Evolutionary conservation across 257 asterid genomes (phyloP).

Genomic region (Lantana camara): DNA sequence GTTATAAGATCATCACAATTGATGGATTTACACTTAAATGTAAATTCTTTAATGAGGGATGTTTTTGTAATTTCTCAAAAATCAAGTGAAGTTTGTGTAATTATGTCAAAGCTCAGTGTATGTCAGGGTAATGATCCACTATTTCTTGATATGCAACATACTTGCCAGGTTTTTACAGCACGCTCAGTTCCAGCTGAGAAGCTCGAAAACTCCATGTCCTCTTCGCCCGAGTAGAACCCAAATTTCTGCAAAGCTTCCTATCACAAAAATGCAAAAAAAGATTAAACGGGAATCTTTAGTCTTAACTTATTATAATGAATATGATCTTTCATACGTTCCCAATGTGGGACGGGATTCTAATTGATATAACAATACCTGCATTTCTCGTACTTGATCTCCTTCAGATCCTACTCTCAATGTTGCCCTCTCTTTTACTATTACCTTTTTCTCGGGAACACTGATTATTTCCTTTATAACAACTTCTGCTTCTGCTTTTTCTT

Average conservation of each 20-base stretch:
- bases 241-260: constrained; percentile 80
- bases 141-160: constrained; percentile 34
- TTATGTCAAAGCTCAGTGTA: no score
- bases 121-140: no score
- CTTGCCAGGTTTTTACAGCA: constrained; percentile 98
- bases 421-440: constrained; percentile 43
- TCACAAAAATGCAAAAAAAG: constrained; percentile 25
- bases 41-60: no score
- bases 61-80: no score
- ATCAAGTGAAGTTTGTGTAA: no score
- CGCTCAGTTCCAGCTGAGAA: constrained; percentile 83
- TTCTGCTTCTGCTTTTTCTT: constrained; percentile 41
- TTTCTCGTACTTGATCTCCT: constrained; percentile 76
- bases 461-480: constrained; percentile 66
- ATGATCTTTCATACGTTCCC: no score
- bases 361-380: constrained; percentile 66
- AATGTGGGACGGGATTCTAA: neutral
- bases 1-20: constrained; percentile 16
- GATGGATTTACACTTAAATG: neutral
- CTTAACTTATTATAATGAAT: no score
- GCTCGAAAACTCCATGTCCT: constrained; percentile 81
- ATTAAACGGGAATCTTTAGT: neutral
- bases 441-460: constrained; percentile 47
- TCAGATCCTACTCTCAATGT: constrained; percentile 77
- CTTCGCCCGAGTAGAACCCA: constrained; percentile 96